phyloP scores from a whole-genome alignment of 768 basidiomycete genomes.

The Agrocybe praecox region DNA sequence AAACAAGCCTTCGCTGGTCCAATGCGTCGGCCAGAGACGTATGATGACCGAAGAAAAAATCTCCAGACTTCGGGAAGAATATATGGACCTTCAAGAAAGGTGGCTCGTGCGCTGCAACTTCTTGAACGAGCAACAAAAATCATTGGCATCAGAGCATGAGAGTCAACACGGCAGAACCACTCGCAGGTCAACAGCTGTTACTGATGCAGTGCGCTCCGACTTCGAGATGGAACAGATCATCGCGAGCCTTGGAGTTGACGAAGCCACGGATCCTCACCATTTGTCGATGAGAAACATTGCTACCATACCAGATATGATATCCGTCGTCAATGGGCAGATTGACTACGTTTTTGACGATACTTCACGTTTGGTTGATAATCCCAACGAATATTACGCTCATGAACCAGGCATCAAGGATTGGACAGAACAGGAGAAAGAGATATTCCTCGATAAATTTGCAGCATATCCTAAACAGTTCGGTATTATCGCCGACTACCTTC shows the following conservation, averaged over 20 bases:
- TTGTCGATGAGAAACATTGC: conserved; percentile 88
- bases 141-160: conserved; percentile 40
- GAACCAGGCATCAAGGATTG: conserved; percentile 80
- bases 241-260: conserved; percentile 90
- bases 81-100: conserved; percentile 64
- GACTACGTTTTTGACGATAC: conserved; percentile 80
- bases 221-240: conserved; percentile 98
- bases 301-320: conserved; percentile 88
- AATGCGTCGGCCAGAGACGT: conserved; percentile 58
- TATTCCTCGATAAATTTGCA: conserved; percentile 81
- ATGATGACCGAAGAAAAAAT: conserved; percentile 54
- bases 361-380: conserved; percentile 78
- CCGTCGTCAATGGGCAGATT: conserved; percentile 60
- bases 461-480: conserved; percentile 94
- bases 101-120: conserved; percentile 75
- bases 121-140: conserved; percentile 63
- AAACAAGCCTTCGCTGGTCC: conserved; percentile 51
- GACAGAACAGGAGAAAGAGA: conserved; percentile 82
- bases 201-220: conserved; percentile 92
- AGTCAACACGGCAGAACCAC: conserved; percentile 59
- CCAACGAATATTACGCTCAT: conserved; percentile 74
- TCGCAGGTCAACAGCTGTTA: conserved; percentile 73
- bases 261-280: conserved; percentile 88
- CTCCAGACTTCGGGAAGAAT: conserved; percentile 61
- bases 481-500: conserved; percentile 78